Evolutionary conservation across 192 early-diverging fungal species (phyloP).

Genomic region (Dimargaris verticillata): DNA sequence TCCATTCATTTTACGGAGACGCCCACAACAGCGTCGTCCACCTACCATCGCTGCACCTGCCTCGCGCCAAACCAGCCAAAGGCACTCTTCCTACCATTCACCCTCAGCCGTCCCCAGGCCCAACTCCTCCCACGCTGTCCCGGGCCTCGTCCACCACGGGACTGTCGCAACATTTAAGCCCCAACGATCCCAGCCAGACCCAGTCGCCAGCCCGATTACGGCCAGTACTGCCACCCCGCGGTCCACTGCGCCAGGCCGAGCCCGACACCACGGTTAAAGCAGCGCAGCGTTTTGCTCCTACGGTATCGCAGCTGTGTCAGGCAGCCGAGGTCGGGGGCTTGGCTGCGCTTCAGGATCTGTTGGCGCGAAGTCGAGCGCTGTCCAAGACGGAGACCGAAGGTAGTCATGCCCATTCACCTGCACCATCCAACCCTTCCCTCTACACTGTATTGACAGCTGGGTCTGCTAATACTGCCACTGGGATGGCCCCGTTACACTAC

Average conservation of each 20-base stretch:
- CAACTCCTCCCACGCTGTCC: too few relatives aligned
- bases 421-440: background rate
- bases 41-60: conserved; percentile 11
- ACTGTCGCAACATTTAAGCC: background rate
- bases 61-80: background rate
- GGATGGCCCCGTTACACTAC: conserved; percentile 40
- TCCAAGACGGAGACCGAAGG: conserved; percentile 6
- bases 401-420: background rate
- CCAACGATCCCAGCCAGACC: background rate
- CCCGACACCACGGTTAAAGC: background rate
- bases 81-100: background rate
- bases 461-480: conserved; percentile 21
- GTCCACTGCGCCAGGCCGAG: background rate
- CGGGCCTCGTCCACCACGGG: background rate
- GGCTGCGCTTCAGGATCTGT: conserved; percentile 1
- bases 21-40: conserved; percentile 28
- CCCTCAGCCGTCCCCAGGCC: background rate
- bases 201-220: background rate
- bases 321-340: conserved; percentile 9
- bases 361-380: background rate
- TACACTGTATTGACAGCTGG: background rate
- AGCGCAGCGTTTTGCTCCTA: conserved; percentile 8
- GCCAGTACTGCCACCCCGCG: background rate
- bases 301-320: conserved; percentile 10
- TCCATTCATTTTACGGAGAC: conserved; percentile 37